A percentile compares a stretch with the other conserved stretches of the same genome.
phyloP scores from a whole-genome alignment of 2,329 filamentous ascomycete species.

The Alternaria sp. region DNA sequence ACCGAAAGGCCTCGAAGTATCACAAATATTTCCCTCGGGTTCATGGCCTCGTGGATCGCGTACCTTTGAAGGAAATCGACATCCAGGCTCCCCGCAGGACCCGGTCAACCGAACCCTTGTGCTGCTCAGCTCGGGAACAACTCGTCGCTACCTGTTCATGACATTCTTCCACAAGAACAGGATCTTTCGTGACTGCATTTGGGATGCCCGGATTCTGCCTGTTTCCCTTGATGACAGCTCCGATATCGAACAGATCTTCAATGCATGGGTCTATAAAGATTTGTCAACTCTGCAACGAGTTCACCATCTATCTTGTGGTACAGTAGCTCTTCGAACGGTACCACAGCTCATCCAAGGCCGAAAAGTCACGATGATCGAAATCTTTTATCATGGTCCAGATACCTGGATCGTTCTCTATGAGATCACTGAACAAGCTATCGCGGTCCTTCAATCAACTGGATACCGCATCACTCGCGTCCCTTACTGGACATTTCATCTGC shows the following conservation, averaged over 20 bases:
- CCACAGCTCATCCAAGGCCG: neutral
- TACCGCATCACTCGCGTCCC: no score
- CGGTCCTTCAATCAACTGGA: no score
- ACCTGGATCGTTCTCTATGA: no score
- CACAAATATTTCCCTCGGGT: neutral
- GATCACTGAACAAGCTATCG: no score
- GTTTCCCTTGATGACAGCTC: neutral
- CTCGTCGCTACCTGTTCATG: neutral
- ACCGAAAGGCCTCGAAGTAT: neutral
- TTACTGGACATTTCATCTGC: no score
- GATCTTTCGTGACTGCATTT: neutral
- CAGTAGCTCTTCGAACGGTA: neutral
- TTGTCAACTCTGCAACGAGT: neutral
- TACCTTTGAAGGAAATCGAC: neutral
- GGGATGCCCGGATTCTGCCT: neutral
- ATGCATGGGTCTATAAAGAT: neutral
- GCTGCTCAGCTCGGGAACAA: neutral
- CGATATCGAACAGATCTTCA: neutral
- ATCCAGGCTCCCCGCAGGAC: neutral
- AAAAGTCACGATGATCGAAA: neutral
- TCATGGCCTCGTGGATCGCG: accelerated
- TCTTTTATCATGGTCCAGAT: no score
- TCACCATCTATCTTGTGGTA: neutral
- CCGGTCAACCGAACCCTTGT: neutral
- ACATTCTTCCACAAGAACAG: neutral